phyloP scores from a whole-genome alignment of 257 asterid genomes.

The Eucommia ulmoides region DNA sequence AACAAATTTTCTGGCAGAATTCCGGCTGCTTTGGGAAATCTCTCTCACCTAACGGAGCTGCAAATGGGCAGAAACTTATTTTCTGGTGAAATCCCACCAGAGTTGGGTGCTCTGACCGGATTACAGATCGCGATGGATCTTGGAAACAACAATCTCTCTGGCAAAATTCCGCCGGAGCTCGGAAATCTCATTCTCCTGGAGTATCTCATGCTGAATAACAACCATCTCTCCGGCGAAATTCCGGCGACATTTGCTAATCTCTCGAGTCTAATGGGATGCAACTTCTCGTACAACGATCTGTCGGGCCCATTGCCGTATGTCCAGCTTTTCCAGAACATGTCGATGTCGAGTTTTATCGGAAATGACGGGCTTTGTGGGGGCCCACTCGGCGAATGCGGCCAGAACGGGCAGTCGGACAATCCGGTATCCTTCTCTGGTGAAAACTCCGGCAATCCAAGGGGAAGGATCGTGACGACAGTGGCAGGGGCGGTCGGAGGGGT shows the following conservation, averaged over 20 bases:
- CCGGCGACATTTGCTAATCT: background rate
- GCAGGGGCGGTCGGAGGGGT: background rate
- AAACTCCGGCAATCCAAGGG: background rate
- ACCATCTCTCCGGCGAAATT: background rate
- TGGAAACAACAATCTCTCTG: background rate
- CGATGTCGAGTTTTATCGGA: background rate
- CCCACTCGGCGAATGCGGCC: background rate
- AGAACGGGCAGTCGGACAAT: background rate
- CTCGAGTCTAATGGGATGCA: background rate
- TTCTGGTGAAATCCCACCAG: background rate
- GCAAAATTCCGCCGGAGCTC: background rate
- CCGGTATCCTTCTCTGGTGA: no score
- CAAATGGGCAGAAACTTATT: background rate
- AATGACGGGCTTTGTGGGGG: background rate
- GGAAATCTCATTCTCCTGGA: background rate
- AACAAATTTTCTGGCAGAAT: background rate
- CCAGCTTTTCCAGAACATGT: background rate
- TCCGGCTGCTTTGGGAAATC: background rate
- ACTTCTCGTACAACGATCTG: constrained; percentile 1
- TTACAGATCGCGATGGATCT: constrained; percentile 1
- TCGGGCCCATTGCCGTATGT: background rate
- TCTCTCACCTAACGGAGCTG: background rate
- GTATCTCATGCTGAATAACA: background rate
- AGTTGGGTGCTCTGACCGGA: background rate
- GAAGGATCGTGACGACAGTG: background rate